Evolutionary conservation across 306 rosid genomes (phyloP).

Genomic region (Malus asiatica): DNA sequence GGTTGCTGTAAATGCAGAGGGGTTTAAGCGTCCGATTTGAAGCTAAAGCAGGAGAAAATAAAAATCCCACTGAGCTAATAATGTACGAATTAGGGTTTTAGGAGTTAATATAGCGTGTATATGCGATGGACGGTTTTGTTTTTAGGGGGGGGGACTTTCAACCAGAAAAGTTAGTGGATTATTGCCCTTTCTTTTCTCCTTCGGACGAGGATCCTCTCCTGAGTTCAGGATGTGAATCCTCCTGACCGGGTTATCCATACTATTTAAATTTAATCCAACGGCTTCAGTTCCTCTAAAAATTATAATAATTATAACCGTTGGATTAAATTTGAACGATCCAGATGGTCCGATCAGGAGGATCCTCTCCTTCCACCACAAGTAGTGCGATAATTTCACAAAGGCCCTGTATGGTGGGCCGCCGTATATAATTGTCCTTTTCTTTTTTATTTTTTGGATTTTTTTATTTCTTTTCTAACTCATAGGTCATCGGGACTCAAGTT

Average conservation of each 20-base stretch:
- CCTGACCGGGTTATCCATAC: too few relatives aligned
- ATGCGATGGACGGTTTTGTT: neutral
- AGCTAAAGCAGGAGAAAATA: neutral
- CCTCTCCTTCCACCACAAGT: neutral
- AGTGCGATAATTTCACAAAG: neutral
- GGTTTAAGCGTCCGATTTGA: neutral
- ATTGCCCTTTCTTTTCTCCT: neutral
- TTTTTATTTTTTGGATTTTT: neutral
- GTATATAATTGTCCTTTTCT: neutral
- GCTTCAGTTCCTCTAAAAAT: too few relatives aligned
- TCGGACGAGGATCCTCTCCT: neutral
- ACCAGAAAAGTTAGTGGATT: neutral
- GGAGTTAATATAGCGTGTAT: neutral
- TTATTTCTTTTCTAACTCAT: too few relatives aligned
- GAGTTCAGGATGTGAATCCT: too few relatives aligned
- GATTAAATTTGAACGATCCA: too few relatives aligned
- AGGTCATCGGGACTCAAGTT: too few relatives aligned
- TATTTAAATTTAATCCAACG: too few relatives aligned
- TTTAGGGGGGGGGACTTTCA: too few relatives aligned
- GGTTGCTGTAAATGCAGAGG: neutral
- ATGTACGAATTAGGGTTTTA: constrained; percentile 21
- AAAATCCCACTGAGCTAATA: neutral
- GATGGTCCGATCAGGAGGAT: too few relatives aligned
- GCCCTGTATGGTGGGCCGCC: neutral
- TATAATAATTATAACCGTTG: too few relatives aligned